These are phyloP conservation scores for Fusarium graminum DNA, from an alignment of 2,329 filamentous ascomycete genomes.

Conservation along the genomic window DNA sequence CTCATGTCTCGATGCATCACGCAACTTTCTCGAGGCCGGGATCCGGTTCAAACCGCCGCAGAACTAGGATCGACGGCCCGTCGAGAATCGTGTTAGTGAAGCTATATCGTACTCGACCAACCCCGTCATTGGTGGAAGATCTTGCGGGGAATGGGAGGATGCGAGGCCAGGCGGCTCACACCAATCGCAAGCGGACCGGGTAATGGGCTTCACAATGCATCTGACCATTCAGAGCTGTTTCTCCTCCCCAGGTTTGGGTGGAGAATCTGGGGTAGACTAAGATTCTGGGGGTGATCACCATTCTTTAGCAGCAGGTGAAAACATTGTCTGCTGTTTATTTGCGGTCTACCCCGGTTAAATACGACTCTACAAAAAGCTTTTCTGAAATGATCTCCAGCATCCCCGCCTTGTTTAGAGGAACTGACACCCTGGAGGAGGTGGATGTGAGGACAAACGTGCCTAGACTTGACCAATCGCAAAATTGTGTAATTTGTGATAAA, in stretches of 20 bases:
- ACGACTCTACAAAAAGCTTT: not conserved
- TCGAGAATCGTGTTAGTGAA: conserved; percentile 14
- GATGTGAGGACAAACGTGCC: not conserved
- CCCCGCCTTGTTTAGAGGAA: conserved; percentile 3
- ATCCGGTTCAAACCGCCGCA: conserved; percentile 20
- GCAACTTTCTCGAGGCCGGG: not conserved
- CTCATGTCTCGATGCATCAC: conserved; percentile 23
- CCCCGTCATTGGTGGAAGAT: conserved; percentile 47
- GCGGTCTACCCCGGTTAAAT: conserved; percentile 19
- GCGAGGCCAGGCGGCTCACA: conserved; percentile 3
- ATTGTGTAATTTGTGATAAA: conserved; percentile 16
- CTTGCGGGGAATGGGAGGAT: conserved; percentile 23
- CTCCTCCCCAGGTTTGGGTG: conserved; percentile 33
- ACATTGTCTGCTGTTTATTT: conserved; percentile 4
- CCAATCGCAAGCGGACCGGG: conserved; percentile 42
- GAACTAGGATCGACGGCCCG: conserved; percentile 48
- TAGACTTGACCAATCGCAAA: conserved; percentile 3
- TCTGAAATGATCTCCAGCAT: not conserved
- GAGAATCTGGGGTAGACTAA: conserved; percentile 44
- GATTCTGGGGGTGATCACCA: conserved; percentile 27
- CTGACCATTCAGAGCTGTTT: conserved; percentile 33
- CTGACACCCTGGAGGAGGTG: conserved; percentile 10
- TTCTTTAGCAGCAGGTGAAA: not conserved
- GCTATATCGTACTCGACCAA: conserved; percentile 1
- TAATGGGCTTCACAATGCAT: conserved; percentile 24